Base-by-base conservation (phyloP, 139 green algal species). In the Haematococcus sp. region DNA sequence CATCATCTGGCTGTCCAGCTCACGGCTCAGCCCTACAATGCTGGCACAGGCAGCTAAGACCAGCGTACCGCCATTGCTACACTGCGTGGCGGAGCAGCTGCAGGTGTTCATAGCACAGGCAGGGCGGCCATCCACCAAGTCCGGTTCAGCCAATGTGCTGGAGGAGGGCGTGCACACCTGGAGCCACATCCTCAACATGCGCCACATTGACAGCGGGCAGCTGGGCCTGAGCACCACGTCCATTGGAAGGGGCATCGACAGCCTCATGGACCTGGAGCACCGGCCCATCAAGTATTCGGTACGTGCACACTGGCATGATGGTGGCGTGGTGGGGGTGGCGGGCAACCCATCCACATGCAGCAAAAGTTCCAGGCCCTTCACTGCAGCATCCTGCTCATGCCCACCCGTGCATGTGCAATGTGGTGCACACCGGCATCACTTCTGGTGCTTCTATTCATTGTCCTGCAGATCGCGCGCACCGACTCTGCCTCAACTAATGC, bases 1-100 rank as follows among this genome's bases (percentile, higher is more conserved):
- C 70, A 77, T 82, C 63, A 55, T 82, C 34, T 82, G 76, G 76
- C 54, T 82, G 20, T 82, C 76, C 35, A 65, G 43, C 76, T 59
- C 68, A 7, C 58, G 68, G 7, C 76, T 81, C 49, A 81, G 72
- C 33, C 44, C 68, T 27, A 73, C 65, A 40, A 72, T 76, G 68
- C 27, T 81, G 32, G 68, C 68, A 15, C 76, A 81, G 69, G 68
- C 61, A 35, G 69, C 69, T 23, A 81, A 76, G 76, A 49, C 76
- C 1, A 59, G 46, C 0, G 76, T 81, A 13, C 76, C 76, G 51
- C 49, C 73, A n/a, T 46, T 81, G 49, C 61, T 81, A 59, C 60
- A 76, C 44, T 66, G 68, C 2, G 68, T 81, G 2, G 74, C 63
- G n/a, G 32, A 61, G 25, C 74, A 73, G 66, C 55, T 79, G 43